Conservation (phyloP, 2,329 filamentous ascomycete genomes). For the Fusarium palustre region DNA sequence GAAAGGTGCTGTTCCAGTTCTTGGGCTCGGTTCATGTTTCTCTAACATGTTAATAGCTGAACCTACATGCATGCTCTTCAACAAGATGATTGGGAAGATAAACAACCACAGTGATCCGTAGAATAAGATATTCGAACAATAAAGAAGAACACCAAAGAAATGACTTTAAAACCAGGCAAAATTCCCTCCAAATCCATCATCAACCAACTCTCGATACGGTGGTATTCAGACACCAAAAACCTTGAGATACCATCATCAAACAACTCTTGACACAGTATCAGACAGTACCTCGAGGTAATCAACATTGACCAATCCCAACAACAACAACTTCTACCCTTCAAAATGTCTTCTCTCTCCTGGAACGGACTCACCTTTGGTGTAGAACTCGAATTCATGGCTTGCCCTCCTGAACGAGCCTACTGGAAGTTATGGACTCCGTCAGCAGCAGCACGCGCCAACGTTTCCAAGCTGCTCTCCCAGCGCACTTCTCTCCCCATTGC, state of each 20-base stretch:
- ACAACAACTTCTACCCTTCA: not conserved
- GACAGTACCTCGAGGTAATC: not conserved
- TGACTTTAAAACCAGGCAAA: not conserved
- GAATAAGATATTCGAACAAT: not conserved
- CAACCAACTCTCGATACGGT: not conserved
- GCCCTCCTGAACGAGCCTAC: not conserved
- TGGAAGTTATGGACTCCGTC: not conserved
- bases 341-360: constrained; percentile 8
- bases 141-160: not conserved
- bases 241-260: not conserved
- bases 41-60: not conserved
- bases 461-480: constrained; percentile 3
- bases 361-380: constrained; percentile 35
- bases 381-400: constrained; percentile 43
- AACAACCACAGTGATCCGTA: not conserved
- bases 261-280: not conserved
- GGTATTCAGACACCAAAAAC: not conserved
- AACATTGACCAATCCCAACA: not conserved
- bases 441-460: constrained; percentile 11
- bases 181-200: not conserved
- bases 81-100: not conserved
- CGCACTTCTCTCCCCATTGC: constrained; percentile 1
- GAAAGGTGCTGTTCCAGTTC: not conserved
- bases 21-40: not conserved
- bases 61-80: not conserved